Conservation (phyloP, 768 basidiomycete genomes). For the Tephrocybe rancida region DNA sequence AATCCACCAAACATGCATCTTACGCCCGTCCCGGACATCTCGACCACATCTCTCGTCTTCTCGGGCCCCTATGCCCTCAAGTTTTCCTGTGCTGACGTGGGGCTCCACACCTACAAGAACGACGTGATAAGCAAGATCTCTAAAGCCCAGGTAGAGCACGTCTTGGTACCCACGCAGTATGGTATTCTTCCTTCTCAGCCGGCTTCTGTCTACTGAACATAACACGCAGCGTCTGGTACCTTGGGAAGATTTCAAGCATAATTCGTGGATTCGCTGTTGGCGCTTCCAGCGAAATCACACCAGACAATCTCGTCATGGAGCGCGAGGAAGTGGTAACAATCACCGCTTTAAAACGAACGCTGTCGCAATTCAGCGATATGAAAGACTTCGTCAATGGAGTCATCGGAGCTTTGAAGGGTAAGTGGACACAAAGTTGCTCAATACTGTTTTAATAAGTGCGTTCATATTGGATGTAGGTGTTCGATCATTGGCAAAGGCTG, state of each 20-base stretch:
- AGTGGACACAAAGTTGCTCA: no score
- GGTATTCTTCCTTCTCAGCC: neutral
- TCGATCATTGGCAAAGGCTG: neutral
- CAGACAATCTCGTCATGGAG: neutral
- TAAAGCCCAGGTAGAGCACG: neutral
- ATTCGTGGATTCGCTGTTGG: neutral
- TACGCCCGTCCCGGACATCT: neutral
- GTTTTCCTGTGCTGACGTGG: neutral
- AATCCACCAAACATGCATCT: no score
- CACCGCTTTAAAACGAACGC: neutral
- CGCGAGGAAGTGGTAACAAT: neutral
- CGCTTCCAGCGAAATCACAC: no score
- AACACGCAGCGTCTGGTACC: neutral
- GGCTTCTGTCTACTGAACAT: no score
- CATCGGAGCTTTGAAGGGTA: neutral
- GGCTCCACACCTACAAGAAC: neutral
- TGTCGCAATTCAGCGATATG: neutral
- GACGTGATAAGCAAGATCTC: neutral
- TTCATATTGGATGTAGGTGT: neutral
- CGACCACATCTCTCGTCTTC: neutral
- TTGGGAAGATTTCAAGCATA: neutral
- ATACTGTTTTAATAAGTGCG: no score
- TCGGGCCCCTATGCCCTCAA: neutral
- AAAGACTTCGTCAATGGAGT: neutral
- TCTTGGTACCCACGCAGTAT: neutral